A percentile compares a stretch with the other conserved stretches of the same genome.
phyloP scores from a whole-genome alignment of 345 rosid genomes.

The Ceriops tagal region DNA sequence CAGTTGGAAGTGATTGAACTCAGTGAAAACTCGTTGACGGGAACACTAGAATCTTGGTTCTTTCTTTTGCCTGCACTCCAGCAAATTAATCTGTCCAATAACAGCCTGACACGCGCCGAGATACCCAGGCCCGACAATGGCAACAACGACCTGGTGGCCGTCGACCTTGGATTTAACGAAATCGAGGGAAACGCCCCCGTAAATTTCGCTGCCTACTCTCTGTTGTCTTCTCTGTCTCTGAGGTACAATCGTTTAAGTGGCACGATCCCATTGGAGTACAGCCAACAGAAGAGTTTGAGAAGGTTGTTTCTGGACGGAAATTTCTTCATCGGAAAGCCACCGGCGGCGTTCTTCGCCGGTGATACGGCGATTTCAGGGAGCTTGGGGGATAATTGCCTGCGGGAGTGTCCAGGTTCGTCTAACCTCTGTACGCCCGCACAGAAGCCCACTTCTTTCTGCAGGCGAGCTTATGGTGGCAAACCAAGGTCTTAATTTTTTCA shows the following conservation, averaged over 20 bases:
- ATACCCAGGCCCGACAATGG: conserved; percentile 38
- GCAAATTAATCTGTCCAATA: conserved; percentile 72
- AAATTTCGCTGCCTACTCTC: conserved; percentile 52
- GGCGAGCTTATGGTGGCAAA: conserved; percentile 75
- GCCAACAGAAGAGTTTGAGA: conserved; percentile 47
- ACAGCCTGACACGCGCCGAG: conserved; percentile 52
- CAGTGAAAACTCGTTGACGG: conserved; percentile 69
- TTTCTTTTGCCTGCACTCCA: conserved; percentile 64
- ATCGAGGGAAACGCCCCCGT: conserved; percentile 52
- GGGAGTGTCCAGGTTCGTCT: conserved; percentile 67
- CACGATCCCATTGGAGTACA: conserved; percentile 56
- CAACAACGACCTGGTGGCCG: conserved; percentile 58
- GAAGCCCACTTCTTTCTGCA: conserved; percentile 63
- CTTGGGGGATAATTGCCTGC: conserved; percentile 82
- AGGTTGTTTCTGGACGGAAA: conserved; percentile 79
- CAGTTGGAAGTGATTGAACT: conserved; percentile 78
- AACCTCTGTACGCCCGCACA: conserved; percentile 77
- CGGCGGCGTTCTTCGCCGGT: conserved; percentile 41
- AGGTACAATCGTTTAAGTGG: conserved; percentile 73
- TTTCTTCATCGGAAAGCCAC: conserved; percentile 76
- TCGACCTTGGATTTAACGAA: conserved; percentile 70
- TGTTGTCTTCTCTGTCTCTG: conserved; percentile 60
- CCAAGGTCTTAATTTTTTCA: conserved; percentile 50
- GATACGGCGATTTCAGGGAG: conserved; percentile 55
- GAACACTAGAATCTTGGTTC: conserved; percentile 71